phyloP scores from a whole-genome alignment of 106 monocot genomes.

The Dendrobium nobile region DNA sequence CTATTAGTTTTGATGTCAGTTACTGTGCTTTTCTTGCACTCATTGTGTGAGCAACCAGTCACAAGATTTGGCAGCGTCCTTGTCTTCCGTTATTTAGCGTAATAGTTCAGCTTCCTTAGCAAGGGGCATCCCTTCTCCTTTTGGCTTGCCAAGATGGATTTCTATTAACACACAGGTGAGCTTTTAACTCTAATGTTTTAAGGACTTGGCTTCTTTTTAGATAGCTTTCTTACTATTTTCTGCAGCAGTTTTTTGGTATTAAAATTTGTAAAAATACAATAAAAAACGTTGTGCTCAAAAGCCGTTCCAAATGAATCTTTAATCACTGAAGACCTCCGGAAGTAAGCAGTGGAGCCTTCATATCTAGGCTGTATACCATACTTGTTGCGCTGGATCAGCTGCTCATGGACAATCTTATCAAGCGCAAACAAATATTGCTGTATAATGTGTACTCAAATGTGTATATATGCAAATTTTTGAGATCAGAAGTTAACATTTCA shows the following conservation, averaged over 20 bases:
- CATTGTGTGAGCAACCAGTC: constrained; percentile 39
- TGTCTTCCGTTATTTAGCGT: constrained; percentile 70
- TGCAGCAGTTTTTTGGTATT: too few relatives aligned
- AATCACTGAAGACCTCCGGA: neutral
- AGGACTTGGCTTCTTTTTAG: neutral
- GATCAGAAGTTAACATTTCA: too few relatives aligned
- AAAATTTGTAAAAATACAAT: too few relatives aligned
- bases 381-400: neutral
- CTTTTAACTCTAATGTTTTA: neutral
- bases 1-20: constrained; percentile 44
- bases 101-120: constrained; percentile 39
- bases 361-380: neutral
- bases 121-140: constrained; percentile 34
- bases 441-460: too few relatives aligned
- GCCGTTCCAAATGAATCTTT: too few relatives aligned
- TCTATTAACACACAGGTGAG: constrained; percentile 70
- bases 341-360: neutral
- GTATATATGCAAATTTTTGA: too few relatives aligned
- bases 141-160: constrained; percentile 66
- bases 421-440: too few relatives aligned
- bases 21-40: constrained; percentile 42
- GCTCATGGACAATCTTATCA: too few relatives aligned
- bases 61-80: constrained; percentile 50
- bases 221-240: too few relatives aligned
- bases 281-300: too few relatives aligned